Evolutionary conservation across 139 green algal species (phyloP), one percentile per base, ranked within the genome.

Genomic region (Chlamydomonas eustigma): DNA sequence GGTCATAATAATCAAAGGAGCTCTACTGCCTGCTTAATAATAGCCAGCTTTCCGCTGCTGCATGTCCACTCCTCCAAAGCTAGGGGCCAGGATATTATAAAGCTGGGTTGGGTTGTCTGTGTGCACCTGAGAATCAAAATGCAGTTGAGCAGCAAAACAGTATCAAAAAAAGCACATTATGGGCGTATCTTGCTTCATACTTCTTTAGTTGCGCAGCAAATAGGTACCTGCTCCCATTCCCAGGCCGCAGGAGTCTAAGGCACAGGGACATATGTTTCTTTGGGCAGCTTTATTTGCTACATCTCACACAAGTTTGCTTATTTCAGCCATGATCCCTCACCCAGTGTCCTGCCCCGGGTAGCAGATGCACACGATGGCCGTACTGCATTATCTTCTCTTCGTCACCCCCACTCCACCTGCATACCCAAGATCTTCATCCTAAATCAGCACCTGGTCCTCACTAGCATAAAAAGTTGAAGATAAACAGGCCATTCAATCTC

Each of bases 101-200:
- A 97, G 80, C 79, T 86, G 80, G 24, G 83, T 63, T 34, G 92
- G 92, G 76, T 97, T 96, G 81, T 97, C 93, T 0, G 87, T 86
- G 77, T 97, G 93, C 75, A 97, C 92, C 90, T 72, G 31, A 35
- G 6, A 37, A 39, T 2, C 12, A 2, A 33, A 2, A 50, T 58
- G 44, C 44, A 58, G 44, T 12, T 28, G 18, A 58, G 44, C 44
- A 28, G 44, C 12, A 58, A 18, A 12, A 28, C 44, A 58, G 44
- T 18, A 58, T 18, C 12, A 58, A 18, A 58, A 12, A 58, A 58
- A 12, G 12, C 12, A 12, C 44, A 58, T 58, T 58, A 12, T 28
- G 18, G 44, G 12, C 44, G 18, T 58, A 18, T 58, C 44, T 18
- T 58, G 12, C 44, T 18, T 18, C 18, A 12, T 58, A 12, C 44